A percentile compares a stretch with the other conserved stretches of the same genome.
Evolutionary conservation across 768 basidiomycete genomes (phyloP).

Genomic region (Clitopilus hobsonii): DNA sequence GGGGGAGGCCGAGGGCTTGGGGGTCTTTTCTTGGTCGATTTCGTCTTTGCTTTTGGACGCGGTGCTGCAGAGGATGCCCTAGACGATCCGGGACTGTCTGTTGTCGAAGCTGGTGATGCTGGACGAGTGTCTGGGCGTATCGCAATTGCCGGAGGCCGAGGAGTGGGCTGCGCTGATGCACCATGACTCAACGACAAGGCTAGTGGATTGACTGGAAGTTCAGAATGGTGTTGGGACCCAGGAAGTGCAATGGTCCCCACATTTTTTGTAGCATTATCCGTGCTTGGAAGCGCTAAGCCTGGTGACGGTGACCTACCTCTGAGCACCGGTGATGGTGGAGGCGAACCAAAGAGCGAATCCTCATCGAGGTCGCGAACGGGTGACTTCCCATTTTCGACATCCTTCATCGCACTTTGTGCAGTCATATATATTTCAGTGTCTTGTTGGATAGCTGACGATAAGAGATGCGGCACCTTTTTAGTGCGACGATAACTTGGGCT

Average conservation of each 20-base stretch:
- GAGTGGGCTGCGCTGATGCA: constrained; percentile 18
- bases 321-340: constrained; percentile 57
- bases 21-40: constrained; percentile 28
- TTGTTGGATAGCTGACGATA: neutral
- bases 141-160: constrained; percentile 31
- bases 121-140: constrained; percentile 6
- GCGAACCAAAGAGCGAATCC: constrained; percentile 81
- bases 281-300: constrained; percentile 52
- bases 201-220: constrained; percentile 79
- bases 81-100: constrained; percentile 11
- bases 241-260: constrained; percentile 98
- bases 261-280: constrained; percentile 61
- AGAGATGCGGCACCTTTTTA: constrained; percentile 13
- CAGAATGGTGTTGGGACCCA: constrained; percentile 88
- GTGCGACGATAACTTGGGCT: constrained; percentile 2
- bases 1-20: constrained; percentile 41
- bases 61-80: constrained; percentile 20
- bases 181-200: constrained; percentile 53
- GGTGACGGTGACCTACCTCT: constrained; percentile 75
- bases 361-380: constrained; percentile 29
- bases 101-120: constrained; percentile 1
- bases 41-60: constrained; percentile 21
- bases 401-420: constrained; percentile 13
- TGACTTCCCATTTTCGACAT: neutral
- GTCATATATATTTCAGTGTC: constrained; percentile 4